Base-by-base conservation (phyloP, 1,284 basidiomycete species). In the Cerioporus squamosus region DNA sequence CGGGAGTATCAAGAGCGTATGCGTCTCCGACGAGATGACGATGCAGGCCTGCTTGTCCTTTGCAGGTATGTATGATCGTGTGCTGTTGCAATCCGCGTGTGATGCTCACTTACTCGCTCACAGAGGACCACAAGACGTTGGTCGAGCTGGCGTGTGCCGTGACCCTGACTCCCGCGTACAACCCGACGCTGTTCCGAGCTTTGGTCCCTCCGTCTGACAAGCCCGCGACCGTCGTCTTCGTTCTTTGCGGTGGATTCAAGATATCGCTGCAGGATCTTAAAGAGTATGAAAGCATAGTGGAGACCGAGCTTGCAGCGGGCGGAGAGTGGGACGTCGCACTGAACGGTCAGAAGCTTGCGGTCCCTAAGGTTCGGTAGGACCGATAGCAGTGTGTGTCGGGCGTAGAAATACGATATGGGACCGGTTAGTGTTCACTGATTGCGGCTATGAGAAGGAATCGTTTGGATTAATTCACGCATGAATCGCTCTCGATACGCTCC, bases 241-340 rank as follows among this genome's bases (percentile, higher is more conserved):
- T 88, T 56, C 80, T 87, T 40, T 93, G 90, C 58, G 90, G 89
- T 3, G 90, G 89, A 2, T 86, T 87, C 70, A 91, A 91, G 66
- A 75, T 87, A 23, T 83, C 84, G 4, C 59, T 82, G 26, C 71
- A 76, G 5, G 87, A 88, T 4, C 69, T 84, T 51, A 69, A 52
- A 24, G 79, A 81, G 54, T 89, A 85, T 61, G 69, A 69, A 53
- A 61, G 63, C 12, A 66, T 78, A 18, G 66, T 83, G 22, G 72
- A 77, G 20, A 69, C 70, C 29, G 75, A 78, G 39, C 59, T 72
- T 36, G 55, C 62, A 46, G 48, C 39, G 45, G 64, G 55, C 5
- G 68, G 68, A 18, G 56, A 67, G 22, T 79, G 81, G 77, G 68
- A 71, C 8, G 71, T 80, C 17, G 61, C 68, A 55, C 77, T 72